Evolutionary conservation across 1,284 basidiomycete genomes (phyloP).

Genomic region (Inonotus hispidus): DNA sequence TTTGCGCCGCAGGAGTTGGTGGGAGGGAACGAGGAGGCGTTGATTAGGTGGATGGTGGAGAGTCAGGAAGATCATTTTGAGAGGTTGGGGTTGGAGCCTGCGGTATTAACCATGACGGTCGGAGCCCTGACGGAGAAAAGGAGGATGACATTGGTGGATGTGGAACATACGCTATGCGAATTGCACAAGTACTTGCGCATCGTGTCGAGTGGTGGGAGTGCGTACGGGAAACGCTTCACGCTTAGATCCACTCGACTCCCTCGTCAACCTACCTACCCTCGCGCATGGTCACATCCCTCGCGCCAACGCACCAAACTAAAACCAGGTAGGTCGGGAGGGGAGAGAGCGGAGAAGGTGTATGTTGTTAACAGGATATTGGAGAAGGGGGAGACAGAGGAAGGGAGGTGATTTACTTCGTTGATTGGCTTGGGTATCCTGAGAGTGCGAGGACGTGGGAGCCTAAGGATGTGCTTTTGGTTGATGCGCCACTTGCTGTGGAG

Average conservation of each 20-base stretch:
- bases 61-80: constrained; percentile 49
- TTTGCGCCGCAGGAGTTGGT: constrained; percentile 25
- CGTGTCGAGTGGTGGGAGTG: constrained; percentile 24
- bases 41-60: constrained; percentile 52
- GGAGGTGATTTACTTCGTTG: constrained; percentile 32
- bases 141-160: constrained; percentile 50
- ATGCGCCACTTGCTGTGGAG: constrained; percentile 38
- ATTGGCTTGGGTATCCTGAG: constrained; percentile 56
- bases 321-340: constrained; percentile 30
- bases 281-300: constrained; percentile 43
- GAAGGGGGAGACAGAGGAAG: constrained; percentile 29
- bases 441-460: constrained; percentile 62
- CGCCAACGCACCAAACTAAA: constrained; percentile 36
- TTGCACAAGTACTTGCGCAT: constrained; percentile 60
- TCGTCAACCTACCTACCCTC: constrained; percentile 35
- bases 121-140: constrained; percentile 24
- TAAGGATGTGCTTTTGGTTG: constrained; percentile 38
- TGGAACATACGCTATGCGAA: constrained; percentile 66
- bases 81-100: constrained; percentile 44
- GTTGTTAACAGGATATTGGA: constrained; percentile 35
- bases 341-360: constrained; percentile 38
- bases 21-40: constrained; percentile 37
- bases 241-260: constrained; percentile 25
- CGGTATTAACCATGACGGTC: constrained; percentile 29
- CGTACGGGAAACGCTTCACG: constrained; percentile 29